Evolutionary conservation across 2,329 filamentous ascomycete genomes (phyloP), one percentile per base, ranked within the genome.

Genomic region (Phoma sp.): DNA sequence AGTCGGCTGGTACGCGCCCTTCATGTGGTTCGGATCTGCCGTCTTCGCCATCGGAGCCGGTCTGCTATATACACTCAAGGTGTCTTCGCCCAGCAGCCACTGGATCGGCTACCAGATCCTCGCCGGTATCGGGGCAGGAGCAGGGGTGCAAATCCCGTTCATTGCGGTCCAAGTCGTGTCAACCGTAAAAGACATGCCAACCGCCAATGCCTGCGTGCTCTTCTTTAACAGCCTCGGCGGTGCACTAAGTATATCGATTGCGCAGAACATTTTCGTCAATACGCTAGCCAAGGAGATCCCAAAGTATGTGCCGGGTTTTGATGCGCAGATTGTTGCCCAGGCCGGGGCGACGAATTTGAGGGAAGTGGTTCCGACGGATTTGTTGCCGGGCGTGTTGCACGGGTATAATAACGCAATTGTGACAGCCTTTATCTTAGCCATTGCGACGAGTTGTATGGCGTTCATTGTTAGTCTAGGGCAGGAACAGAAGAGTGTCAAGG

Each of bases 201-300:
- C 76, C 1, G 78, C 76, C 11, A 78, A 77, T 15, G 74, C 77
- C 1, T 68, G 75, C 29, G 62, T 77, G 23, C 76, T 82, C 57
- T 88, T 90, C 74, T 86, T 85, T 75, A 85, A 89, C 66, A 80
- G 81, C 1, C 78, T 91, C 3, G 87, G 87, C 33, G 87, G 87
- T 3, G 85, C 88, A 2, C 74, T 91, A 20, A 84, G 85, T 60
- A 83, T 91, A 40, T 82, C 84, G 5, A 83, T 89, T 9, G 83
- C 84, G 0, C 85, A 91, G 69, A 84, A 86, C 17, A 80, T 89
- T 38, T 90, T 91, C 76, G 82, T 85, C 58, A 89, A 89, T 64
- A 84, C 81, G 0, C 76, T 91, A 15, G 75, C 85, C 38, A 70
- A 78, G 3, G 78, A 82, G 29, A 76, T 91, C 3, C 73, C 74